Conservation (phyloP, 371 early-diverging fungal species). For the Entomophthora muscae region DNA sequence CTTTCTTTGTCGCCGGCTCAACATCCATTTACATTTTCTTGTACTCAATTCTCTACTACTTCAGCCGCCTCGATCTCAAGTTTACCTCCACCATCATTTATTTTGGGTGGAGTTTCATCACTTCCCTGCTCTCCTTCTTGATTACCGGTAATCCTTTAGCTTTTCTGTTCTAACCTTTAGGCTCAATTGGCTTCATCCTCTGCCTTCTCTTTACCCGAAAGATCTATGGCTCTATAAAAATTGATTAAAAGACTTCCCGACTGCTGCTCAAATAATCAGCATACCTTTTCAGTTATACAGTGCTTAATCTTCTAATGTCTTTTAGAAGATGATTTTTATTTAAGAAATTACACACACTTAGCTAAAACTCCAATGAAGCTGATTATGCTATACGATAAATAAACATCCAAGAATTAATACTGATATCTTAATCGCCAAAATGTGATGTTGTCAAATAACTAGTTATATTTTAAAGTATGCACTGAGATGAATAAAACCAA, state of each 20-base stretch:
- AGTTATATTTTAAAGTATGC: no score
- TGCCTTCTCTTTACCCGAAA: constrained; percentile 46
- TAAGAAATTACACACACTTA: no score
- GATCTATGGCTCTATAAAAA: constrained; percentile 56
- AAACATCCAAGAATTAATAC: no score
- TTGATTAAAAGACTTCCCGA: constrained; percentile 35
- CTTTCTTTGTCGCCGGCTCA: constrained; percentile 77
- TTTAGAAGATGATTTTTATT: no score
- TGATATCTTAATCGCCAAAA: no score
- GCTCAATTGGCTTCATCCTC: constrained; percentile 58
- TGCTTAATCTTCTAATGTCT: no score
- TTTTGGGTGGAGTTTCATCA: constrained; percentile 78
- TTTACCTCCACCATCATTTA: constrained; percentile 67
- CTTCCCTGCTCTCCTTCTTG: constrained; percentile 50
- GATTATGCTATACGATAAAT: no score
- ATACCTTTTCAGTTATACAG: no score
- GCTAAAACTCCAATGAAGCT: no score
- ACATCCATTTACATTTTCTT: constrained; percentile 75
- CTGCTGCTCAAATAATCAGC: no score
- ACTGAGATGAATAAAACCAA: no score
- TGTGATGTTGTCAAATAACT: no score
- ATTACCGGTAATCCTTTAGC: constrained; percentile 32
- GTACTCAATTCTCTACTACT: constrained; percentile 66
- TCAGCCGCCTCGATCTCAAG: constrained; percentile 45
- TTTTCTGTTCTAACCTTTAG: constrained; percentile 2